Evolutionary conservation across 164 flowering plant species (phyloP).

Genomic region (Dillenia suffruticosa): DNA sequence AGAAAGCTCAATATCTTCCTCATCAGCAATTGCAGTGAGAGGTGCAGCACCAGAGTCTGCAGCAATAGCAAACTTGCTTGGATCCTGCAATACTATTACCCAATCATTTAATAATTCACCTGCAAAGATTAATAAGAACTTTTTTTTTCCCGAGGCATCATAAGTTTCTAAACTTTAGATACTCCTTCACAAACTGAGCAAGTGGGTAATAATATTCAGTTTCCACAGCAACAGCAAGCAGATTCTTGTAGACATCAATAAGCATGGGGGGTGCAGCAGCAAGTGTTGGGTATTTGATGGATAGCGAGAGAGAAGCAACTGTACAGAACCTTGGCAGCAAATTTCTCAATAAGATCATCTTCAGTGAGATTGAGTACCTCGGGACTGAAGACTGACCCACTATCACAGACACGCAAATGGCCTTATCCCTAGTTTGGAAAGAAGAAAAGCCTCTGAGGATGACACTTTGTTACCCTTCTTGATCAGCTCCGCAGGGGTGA

Average conservation of each 20-base stretch:
- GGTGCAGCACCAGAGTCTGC: conserved; percentile 16
- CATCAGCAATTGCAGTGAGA: conserved; percentile 23
- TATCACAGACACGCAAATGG: conserved; percentile 40
- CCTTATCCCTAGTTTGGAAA: conserved; percentile 41
- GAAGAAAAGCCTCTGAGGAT: conserved; percentile 40
- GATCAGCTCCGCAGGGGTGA: conserved; percentile 41
- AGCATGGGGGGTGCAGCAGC: conserved; percentile 40
- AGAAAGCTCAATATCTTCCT: conserved; percentile 21
- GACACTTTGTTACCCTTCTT: conserved; percentile 44
- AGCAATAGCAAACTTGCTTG: conserved; percentile 58
- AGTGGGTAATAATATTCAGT: conserved; percentile 33
- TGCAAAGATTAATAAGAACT: no score
- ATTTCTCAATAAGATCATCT: conserved; percentile 30
- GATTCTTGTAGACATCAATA: conserved; percentile 34
- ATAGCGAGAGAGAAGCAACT: conserved; percentile 24
- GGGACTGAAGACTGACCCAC: conserved; percentile 39
- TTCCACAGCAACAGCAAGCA: conserved; percentile 26
- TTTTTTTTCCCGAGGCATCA: no score
- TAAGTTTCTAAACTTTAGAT: conserved; percentile 2
- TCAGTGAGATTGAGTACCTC: conserved; percentile 41
- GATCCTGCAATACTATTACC: conserved; percentile 36
- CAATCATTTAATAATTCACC: not conserved
- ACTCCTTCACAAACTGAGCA: conserved; percentile 21
- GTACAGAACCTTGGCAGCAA: conserved; percentile 24
- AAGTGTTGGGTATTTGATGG: conserved; percentile 32